Conservation (phyloP, 2,329 filamentous ascomycete species). For the Epichloe bromicola region DNA sequence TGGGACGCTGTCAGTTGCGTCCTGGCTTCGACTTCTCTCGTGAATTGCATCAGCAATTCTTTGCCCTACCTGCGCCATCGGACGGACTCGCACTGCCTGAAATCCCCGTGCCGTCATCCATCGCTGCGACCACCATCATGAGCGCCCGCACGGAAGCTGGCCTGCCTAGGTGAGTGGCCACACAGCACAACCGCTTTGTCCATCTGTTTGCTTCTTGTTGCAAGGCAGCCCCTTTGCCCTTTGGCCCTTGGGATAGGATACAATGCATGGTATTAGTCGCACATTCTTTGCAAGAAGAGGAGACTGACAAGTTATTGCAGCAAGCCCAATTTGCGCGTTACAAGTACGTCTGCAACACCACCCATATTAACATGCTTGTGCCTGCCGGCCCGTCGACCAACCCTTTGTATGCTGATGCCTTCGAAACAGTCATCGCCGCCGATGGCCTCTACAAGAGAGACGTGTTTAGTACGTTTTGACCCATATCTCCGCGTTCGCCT, state of each 20-base stretch:
- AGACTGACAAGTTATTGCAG: conserved; percentile 30
- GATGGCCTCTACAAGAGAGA: conserved; percentile 98
- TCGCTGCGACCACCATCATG: conserved; percentile 8
- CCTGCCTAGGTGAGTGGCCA: conserved; percentile 21
- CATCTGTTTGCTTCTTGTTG: conserved; percentile 1
- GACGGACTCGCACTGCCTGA: not conserved
- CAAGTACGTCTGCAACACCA: conserved; percentile 49
- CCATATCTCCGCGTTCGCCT: not conserved
- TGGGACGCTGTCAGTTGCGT: not conserved
- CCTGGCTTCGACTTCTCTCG: conserved; percentile 2
- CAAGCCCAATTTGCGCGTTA: conserved; percentile 81
- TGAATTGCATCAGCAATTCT: conserved; percentile 7
- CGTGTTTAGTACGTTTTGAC: conserved; percentile 76
- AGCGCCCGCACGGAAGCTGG: conserved; percentile 24
- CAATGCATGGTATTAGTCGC: not conserved
- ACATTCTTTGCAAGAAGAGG: not conserved
- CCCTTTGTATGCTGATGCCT: conserved; percentile 21
- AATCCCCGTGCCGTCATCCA: not conserved
- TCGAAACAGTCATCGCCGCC: conserved; percentile 75
- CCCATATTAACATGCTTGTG: conserved; percentile 7
- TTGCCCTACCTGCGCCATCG: not conserved
- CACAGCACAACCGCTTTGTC: conserved; percentile 1
- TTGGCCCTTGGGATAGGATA: not conserved
- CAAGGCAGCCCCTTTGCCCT: not conserved
- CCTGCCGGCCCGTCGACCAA: conserved; percentile 2